Evolutionary conservation across 1,284 basidiomycete genomes (phyloP).

Genomic region (Baeospora myosura): DNA sequence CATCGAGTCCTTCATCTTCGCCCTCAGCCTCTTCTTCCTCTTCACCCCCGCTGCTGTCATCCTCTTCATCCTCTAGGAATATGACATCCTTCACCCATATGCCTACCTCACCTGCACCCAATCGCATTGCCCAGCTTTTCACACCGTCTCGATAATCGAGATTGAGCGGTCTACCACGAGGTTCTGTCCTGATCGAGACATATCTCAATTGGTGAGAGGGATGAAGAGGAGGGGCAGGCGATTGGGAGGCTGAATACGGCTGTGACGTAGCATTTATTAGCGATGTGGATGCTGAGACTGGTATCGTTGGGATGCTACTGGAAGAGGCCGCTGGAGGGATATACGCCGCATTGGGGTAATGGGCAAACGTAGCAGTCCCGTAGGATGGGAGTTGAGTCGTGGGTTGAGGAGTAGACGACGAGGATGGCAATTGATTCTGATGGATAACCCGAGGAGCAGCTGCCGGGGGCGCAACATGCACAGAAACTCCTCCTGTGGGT

Average conservation of each 20-base stretch:
- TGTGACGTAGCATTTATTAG: background rate
- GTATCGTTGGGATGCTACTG: background rate
- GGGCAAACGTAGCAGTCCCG: background rate
- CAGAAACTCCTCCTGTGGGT: constrained; percentile 12
- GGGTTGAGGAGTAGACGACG: constrained; percentile 2
- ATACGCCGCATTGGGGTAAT: constrained; percentile 7
- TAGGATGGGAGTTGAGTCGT: background rate
- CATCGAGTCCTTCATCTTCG: constrained; percentile 30
- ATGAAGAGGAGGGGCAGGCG: constrained; percentile 34
- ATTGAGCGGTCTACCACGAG: constrained; percentile 46
- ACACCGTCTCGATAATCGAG: constrained; percentile 60
- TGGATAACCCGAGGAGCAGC: constrained; percentile 2
- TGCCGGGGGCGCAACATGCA: constrained; percentile 10
- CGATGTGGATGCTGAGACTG: background rate
- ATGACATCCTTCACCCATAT: constrained; percentile 45
- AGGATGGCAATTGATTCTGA: background rate
- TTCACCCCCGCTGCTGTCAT: constrained; percentile 42
- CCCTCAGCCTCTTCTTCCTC: constrained; percentile 37
- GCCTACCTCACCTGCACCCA: constrained; percentile 45
- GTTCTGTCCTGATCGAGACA: constrained; percentile 46
- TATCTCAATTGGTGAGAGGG: constrained; percentile 40
- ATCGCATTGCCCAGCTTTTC: constrained; percentile 56
- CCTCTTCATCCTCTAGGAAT: constrained; percentile 41
- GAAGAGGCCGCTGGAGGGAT: constrained; percentile 12
- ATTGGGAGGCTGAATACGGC: constrained; percentile 31